Percentiles rank a stretch among this genome's conserved stretches.
These are phyloP conservation scores for Isatis tinctoria DNA, from an alignment of 345 rosid species.

Conservation along the genomic window DNA sequence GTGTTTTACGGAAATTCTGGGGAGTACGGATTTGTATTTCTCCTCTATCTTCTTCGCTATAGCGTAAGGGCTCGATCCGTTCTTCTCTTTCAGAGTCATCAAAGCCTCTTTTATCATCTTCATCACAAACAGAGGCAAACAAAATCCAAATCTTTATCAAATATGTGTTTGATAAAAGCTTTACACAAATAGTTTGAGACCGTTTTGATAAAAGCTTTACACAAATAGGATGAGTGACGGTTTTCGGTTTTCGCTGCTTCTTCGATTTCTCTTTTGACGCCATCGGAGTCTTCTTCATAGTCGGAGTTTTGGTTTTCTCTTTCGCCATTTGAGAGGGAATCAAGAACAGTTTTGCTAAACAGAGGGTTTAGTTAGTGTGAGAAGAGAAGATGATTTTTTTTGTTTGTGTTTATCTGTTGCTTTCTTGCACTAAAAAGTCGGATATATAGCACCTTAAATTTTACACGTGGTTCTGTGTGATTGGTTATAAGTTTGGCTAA, in stretches of 20 bases:
- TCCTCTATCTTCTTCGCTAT: conserved; percentile 77
- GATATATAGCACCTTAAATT: conserved; percentile 39
- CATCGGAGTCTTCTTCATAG: conserved; percentile 29
- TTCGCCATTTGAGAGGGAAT: conserved; percentile 24
- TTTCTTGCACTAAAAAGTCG: not conserved
- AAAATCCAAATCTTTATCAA: too few relatives aligned
- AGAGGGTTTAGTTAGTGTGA: not conserved
- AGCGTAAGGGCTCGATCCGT: conserved; percentile 83
- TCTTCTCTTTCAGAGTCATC: conserved; percentile 52
- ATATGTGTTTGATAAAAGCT: not conserved
- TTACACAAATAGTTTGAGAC: too few relatives aligned
- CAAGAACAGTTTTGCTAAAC: not conserved
- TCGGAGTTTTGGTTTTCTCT: conserved; percentile 33
- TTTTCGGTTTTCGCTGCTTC: conserved; percentile 41
- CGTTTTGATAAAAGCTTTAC: too few relatives aligned
- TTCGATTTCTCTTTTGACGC: conserved; percentile 41
- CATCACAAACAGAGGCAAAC: not conserved
- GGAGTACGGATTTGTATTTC: conserved; percentile 64
- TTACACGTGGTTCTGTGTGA: not conserved
- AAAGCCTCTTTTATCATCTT: conserved; percentile 88
- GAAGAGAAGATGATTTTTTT: not conserved
- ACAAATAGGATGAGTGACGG: conserved; percentile 50
- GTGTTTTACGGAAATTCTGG: conserved; percentile 62
- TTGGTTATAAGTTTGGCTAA: not conserved
- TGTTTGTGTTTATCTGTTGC: not conserved